Evolutionary conservation across 192 early-diverging fungal species (phyloP), one percentile per base, ranked within the genome.

Genomic region (Rhizophlyctis rosea): DNA sequence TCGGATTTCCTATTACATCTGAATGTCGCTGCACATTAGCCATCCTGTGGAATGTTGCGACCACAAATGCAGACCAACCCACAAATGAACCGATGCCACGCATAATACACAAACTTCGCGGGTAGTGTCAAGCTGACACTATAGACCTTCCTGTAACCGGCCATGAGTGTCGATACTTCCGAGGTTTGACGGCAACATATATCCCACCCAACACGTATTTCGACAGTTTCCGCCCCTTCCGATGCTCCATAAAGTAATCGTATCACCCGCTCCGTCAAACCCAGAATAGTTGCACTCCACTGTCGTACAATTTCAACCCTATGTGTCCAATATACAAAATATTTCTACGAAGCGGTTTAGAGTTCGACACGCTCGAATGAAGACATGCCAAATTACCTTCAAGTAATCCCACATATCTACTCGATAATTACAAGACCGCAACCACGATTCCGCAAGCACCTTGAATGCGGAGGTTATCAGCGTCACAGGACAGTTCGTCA

Each of bases 381-480:
- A n/a, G n/a, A n/a, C n/a, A n/a, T n/a, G n/a, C n/a, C n/a, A n/a
- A n/a, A n/a, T n/a, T 13, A 66, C 70, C 63, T 90, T 87, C 35
- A 94, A 71, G 64, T 81, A 80, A 54, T 91, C 78, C 90, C 90
- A 94, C 84, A 91, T 87, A 29, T 88, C 82, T 11, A 87, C 82
- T 50, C 81, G 64, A 36, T 67, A 75, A 24, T 80, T 83, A 31
- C 76, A 75, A 44, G 89, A 89, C 23, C 89, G 65, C 44, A 93
- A 71, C 91, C 90, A 92, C 53, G 90, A 65, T 57, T 94, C 90
- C 67, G 89, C 78, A 32, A 91, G 67, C 7, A 81, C 77, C 84
- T 86, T 50, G 3, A 3, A 58, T 18, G 33, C 18, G 47, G 1
- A 0, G 47, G 23, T n/a, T n/a, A n/a, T n/a, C n/a, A n/a, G n/a